Conservation (phyloP, 306 rosid genomes). For the Corylus heterophylla region DNA sequence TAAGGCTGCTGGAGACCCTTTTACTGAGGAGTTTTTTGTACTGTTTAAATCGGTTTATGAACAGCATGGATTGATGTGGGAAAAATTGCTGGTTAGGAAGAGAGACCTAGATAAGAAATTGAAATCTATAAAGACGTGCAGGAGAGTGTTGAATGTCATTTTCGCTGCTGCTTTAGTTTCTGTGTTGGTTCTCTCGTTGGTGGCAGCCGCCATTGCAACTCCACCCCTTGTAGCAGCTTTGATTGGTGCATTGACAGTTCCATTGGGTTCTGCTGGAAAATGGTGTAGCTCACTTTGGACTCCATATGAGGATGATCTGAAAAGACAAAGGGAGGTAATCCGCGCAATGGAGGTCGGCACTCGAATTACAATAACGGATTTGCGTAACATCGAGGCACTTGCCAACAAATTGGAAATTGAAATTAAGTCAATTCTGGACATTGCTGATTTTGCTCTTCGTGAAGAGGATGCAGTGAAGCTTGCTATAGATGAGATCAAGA, state of each 20-base stretch:
- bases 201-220: slow-evolving; percentile 81
- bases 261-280: slow-evolving; percentile 76
- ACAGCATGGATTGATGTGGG: slow-evolving; percentile 51
- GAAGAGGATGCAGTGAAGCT: slow-evolving; percentile 70
- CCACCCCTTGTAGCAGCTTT: slow-evolving; percentile 70
- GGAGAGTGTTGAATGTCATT: slow-evolving; percentile 67
- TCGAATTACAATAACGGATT: slow-evolving; percentile 49
- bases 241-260: slow-evolving; percentile 37
- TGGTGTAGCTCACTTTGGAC: slow-evolving; percentile 77
- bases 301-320: slow-evolving; percentile 48
- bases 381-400: slow-evolving; percentile 55
- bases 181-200: slow-evolving; percentile 73
- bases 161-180: slow-evolving; percentile 68
- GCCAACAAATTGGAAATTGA: slow-evolving; percentile 45
- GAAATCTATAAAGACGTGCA: slow-evolving; percentile 59
- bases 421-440: slow-evolving; percentile 49
- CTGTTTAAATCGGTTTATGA: slow-evolving; percentile 52
- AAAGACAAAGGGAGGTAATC: slow-evolving; percentile 51
- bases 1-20: slow-evolving; percentile 74
- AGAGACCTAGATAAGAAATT: slow-evolving; percentile 74
- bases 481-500: slow-evolving; percentile 76
- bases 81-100: slow-evolving; percentile 52
- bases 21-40: slow-evolving; percentile 58
- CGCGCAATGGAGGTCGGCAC: slow-evolving; percentile 57
- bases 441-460: slow-evolving; percentile 61